A percentile compares a stretch with the other conserved stretches of the same genome.
phyloP scores from a whole-genome alignment of 495 filamentous ascomycete species.

The Pyrenula massariospora region DNA sequence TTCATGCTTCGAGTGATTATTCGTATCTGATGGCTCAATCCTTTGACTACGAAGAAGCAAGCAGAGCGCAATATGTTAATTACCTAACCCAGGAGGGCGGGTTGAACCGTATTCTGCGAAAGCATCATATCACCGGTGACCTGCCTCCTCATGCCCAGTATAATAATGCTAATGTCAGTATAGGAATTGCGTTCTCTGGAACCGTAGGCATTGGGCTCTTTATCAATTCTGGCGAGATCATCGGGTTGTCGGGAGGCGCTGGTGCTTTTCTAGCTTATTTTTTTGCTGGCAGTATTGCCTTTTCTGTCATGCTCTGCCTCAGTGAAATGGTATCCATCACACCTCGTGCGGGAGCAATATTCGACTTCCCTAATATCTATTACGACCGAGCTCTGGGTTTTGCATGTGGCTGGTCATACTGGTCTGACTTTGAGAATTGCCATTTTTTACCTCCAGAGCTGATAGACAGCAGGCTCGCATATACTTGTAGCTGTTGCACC shows the following conservation, averaged over 20 bases:
- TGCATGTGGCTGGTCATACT: conserved; percentile 25
- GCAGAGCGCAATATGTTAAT: too few relatives aligned
- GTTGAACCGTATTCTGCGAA: conserved; percentile 7
- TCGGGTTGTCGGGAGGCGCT: conserved; percentile 19
- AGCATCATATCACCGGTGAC: conserved; percentile 15
- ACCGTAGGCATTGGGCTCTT: conserved; percentile 30
- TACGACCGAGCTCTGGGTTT: conserved; percentile 28
- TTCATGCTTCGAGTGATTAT: too few relatives aligned
- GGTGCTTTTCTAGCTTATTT: conserved; percentile 24
- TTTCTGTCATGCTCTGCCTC: conserved; percentile 27
- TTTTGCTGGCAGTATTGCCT: conserved; percentile 22
- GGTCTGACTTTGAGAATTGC: too few relatives aligned
- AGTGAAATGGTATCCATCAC: conserved; percentile 29
- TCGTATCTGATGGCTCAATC: too few relatives aligned
- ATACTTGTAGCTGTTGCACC: too few relatives aligned
- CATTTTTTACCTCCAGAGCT: too few relatives aligned
- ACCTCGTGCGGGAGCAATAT: conserved; percentile 24
- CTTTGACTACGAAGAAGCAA: too few relatives aligned
- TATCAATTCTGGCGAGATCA: conserved; percentile 22
- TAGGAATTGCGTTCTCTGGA: conserved; percentile 22
- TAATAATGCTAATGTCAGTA: background rate
- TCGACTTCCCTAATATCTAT: conserved; percentile 25
- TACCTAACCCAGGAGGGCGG: too few relatives aligned
- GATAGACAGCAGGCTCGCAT: too few relatives aligned
- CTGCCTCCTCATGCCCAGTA: background rate